Percentiles rank a stretch among this genome's conserved stretches.
Evolutionary conservation across 345 rosid genomes (phyloP).

Genomic region (Microthlaspi erraticum): DNA sequence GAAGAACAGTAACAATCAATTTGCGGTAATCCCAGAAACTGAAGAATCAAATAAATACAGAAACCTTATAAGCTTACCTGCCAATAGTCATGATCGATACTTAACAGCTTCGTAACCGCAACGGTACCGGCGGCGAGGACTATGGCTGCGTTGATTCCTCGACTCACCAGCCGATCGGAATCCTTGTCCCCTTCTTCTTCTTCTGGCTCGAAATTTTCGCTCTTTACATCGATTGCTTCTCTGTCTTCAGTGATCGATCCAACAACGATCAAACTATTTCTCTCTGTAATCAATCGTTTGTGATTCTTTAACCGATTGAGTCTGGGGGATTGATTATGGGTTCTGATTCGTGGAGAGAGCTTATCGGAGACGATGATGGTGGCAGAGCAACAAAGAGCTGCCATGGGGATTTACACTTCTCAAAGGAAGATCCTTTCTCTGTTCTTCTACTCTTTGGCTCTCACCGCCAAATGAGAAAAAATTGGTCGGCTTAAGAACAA

Average conservation of each 20-base stretch:
- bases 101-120: constrained; percentile 74
- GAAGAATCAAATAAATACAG: background rate
- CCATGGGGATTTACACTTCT: constrained; percentile 15
- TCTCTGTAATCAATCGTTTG: constrained; percentile 30
- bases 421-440: constrained; percentile 13
- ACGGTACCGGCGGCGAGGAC: constrained; percentile 84
- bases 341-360: constrained; percentile 27
- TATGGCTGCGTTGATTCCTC: constrained; percentile 72
- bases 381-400: constrained; percentile 27
- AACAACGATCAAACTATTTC: constrained; percentile 47
- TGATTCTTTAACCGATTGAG: constrained; percentile 22
- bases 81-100: constrained; percentile 93
- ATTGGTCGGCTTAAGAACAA: background rate
- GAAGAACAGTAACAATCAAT: constrained; percentile 1
- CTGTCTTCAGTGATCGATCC: constrained; percentile 62
- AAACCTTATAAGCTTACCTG: constrained; percentile 62
- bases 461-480: constrained; percentile 21
- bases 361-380: constrained; percentile 11
- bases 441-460: constrained; percentile 5
- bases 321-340: background rate
- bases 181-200: constrained; percentile 34
- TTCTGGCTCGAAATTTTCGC: constrained; percentile 31
- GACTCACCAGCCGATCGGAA: constrained; percentile 50
- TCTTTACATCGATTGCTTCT: constrained; percentile 49
- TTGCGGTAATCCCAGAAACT: background rate